Evolutionary conservation across 2,329 filamentous ascomycete genomes (phyloP).

Genomic region (Cytospora paraplurivora): DNA sequence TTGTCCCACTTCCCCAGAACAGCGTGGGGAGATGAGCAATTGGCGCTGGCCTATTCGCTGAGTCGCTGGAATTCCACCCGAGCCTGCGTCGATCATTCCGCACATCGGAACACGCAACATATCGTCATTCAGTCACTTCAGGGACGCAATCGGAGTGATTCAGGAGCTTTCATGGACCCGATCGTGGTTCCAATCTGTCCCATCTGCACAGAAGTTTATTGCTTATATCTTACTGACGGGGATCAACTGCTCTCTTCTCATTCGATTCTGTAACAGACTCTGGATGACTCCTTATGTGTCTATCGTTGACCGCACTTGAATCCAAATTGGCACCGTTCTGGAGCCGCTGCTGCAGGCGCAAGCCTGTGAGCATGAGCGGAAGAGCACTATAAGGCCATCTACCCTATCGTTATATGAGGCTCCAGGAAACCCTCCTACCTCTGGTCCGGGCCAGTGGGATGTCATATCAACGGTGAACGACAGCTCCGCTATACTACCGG

Average conservation of each 20-base stretch:
- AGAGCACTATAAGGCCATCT: not conserved
- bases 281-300: too few relatives aligned
- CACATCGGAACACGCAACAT: slow-evolving; percentile 1
- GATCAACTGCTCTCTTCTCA: too few relatives aligned
- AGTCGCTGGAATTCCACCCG: slow-evolving; percentile 12
- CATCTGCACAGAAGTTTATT: too few relatives aligned
- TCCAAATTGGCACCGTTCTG: too few relatives aligned
- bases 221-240: too few relatives aligned
- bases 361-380: not conserved
- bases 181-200: too few relatives aligned
- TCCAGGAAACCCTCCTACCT: not conserved
- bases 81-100: slow-evolving; percentile 8
- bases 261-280: too few relatives aligned
- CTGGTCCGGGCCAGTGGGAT: not conserved
- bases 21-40: slow-evolving; percentile 26
- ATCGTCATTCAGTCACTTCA: too few relatives aligned
- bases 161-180: too few relatives aligned
- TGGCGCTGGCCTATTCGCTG: slow-evolving; percentile 21
- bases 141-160: too few relatives aligned
- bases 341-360: too few relatives aligned
- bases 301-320: too few relatives aligned
- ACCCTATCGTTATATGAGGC: not conserved
- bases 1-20: slow-evolving; percentile 23
- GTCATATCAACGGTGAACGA: not conserved
- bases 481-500: not conserved